These are phyloP conservation scores for Xerocomus minutiporus DNA, from an alignment of 1,284 basidiomycete genomes.

Conservation along the genomic window DNA sequence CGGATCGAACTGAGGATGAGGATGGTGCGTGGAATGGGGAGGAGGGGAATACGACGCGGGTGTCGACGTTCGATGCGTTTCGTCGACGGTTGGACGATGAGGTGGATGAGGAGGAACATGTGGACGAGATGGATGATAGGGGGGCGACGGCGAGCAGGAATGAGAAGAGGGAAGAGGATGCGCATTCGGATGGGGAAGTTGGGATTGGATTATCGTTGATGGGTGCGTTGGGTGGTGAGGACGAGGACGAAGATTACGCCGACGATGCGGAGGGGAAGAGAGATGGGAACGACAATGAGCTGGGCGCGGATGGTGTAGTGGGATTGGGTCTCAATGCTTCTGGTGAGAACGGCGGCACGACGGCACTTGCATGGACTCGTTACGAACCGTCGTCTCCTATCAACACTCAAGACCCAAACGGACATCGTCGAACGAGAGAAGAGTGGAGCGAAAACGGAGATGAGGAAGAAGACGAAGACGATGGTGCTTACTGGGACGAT, in stretches of 20 bases:
- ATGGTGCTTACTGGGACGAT: constrained; percentile 59
- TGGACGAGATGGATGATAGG: too few species aligned
- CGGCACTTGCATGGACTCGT: constrained; percentile 26
- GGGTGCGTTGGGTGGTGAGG: constrained; percentile 43
- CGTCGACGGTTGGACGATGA: constrained; percentile 18
- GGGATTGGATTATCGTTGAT: constrained; percentile 67
- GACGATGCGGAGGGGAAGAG: constrained; percentile 1
- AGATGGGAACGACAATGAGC: constrained; percentile 6
- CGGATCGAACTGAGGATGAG: not conserved
- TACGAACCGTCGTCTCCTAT: constrained; percentile 28
- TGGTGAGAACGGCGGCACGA: constrained; percentile 2
- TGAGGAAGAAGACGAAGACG: constrained; percentile 12
- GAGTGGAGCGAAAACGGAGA: constrained; percentile 11
- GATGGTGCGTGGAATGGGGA: constrained; percentile 11
- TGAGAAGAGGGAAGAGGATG: constrained; percentile 13
- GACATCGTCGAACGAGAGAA: not conserved
- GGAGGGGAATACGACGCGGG: constrained; percentile 15
- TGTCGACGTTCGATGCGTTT: constrained; percentile 29
- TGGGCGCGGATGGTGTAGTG: not conserved
- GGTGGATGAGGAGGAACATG: too few species aligned
- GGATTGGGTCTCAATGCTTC: not conserved
- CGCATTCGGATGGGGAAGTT: constrained; percentile 51
- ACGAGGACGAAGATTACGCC: constrained; percentile 20
- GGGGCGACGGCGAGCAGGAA: too few species aligned
- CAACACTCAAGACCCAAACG: constrained; percentile 2